Evolutionary conservation across 495 filamentous ascomycete genomes (phyloP), one percentile per base, ranked within the genome.

Genomic region (Daldinia grandis): DNA sequence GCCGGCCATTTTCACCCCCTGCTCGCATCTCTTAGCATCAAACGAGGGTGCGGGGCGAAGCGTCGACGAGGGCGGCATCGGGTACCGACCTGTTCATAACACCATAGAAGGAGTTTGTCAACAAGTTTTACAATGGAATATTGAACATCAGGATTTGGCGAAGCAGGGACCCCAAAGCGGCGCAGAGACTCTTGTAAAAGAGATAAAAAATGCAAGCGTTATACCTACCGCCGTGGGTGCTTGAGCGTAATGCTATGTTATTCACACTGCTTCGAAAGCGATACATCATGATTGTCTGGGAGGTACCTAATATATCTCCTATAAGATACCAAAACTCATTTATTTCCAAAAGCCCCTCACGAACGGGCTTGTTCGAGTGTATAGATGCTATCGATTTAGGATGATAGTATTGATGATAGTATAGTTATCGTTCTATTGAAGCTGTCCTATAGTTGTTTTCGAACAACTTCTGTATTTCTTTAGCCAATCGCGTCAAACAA

Each of bases 51-150:
- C 86, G 15, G 76, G 79, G 57, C 74, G 71, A 74, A 76, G 75
- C 1, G 81, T 85, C 8, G 81, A 81, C 51, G 71, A 85, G 7
- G 86, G 87, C 0, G 85, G 87, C 2, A 71, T 89, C 28, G 86
- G 85, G 15, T 89, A 87, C 68, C 50, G 27, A 15, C 75, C 78
- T 10, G 79, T 79, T 0, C 66, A 82, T 28, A 83, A 68, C 3
- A 85, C 82, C 9, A 59, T 88, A 30, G 81, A 87, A 21, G 87
- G 86, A 0, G 74, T 88, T 60, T 85, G 84, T 59, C 82, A 83
- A 72, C 68, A 87, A 64, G 66, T 89, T 21, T 54, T 79, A 50
- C 77, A 83, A 30, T 87, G 85, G 84, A 87, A 87, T 71, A 66
- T 69, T 15, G 71, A 71, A 56, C 63, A 77, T 44, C 35, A 15